Evolutionary conservation across 257 asterid genomes (phyloP).

Genomic region (Osmanthus fragrans): DNA sequence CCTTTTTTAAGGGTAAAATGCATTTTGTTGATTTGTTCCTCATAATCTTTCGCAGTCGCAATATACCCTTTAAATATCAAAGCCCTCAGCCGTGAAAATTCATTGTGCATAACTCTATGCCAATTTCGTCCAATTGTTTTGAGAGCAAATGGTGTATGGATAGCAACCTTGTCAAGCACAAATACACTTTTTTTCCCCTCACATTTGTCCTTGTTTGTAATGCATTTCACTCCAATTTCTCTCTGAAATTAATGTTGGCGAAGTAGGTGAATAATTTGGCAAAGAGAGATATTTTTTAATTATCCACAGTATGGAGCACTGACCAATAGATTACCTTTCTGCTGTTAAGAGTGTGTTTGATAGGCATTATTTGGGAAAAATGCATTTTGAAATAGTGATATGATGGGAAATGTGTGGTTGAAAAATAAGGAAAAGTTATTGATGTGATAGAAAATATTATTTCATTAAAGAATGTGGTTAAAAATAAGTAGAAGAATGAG

Average conservation of each 20-base stretch:
- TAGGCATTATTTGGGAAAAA: too few relatives aligned
- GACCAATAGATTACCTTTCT: neutral
- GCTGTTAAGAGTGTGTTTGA: too few relatives aligned
- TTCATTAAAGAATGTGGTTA: too few relatives aligned
- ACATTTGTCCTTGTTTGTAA: neutral
- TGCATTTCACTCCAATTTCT: neutral
- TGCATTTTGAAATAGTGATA: too few relatives aligned
- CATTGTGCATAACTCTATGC: neutral
- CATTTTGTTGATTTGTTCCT: neutral
- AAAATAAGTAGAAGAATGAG: too few relatives aligned
- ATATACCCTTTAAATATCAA: neutral
- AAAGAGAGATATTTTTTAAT: too few relatives aligned
- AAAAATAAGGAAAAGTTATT: too few relatives aligned
- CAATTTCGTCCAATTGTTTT: slow-evolving; percentile 3
- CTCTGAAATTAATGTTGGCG: neutral
- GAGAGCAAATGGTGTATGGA: neutral
- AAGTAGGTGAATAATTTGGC: neutral
- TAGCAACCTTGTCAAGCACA: neutral
- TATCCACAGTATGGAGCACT: neutral
- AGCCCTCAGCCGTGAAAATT: neutral
- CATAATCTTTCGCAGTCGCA: neutral
- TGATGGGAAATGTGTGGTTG: too few relatives aligned
- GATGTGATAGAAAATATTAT: too few relatives aligned
- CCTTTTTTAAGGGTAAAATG: neutral
- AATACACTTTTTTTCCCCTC: too few relatives aligned